Conservation (phyloP, 1,284 basidiomycete genomes). For the Stereum hirsutum region DNA sequence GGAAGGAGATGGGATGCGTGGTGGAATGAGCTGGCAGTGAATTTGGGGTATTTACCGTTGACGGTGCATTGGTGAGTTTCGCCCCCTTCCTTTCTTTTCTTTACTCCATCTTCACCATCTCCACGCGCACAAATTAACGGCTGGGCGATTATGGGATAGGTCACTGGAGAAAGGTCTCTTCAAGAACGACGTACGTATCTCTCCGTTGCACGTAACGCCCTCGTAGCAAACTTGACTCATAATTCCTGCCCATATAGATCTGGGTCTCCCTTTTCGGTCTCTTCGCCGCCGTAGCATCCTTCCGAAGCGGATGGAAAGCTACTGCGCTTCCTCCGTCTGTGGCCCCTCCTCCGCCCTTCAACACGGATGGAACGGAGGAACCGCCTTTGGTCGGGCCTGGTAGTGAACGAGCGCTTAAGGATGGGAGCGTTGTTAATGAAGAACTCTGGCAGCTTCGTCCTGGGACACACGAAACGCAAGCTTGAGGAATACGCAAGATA, state of each 20-base stretch:
- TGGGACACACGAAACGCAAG: no score
- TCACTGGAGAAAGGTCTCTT: slow-evolving; percentile 60
- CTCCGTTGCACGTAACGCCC: slow-evolving; percentile 1
- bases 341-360: background rate
- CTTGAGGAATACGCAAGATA: no score
- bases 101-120: background rate
- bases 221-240: no score
- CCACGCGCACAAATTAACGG: no score
- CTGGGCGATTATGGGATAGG: slow-evolving; percentile 37
- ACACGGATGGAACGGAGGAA: background rate
- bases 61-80: slow-evolving; percentile 72
- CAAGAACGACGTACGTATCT: slow-evolving; percentile 42
- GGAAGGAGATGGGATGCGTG: slow-evolving; percentile 56
- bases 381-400: no score
- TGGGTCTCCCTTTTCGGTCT: slow-evolving; percentile 58
- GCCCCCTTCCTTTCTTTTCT: background rate
- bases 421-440: no score
- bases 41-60: slow-evolving; percentile 69
- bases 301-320: slow-evolving; percentile 69
- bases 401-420: no score
- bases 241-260: slow-evolving; percentile 27
- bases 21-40: slow-evolving; percentile 66
- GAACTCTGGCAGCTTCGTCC: no score
- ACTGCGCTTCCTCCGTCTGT: slow-evolving; percentile 40
- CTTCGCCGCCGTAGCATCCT: slow-evolving; percentile 53